phyloP scores from a whole-genome alignment of 371 early-diverging fungal genomes.

The Encephalitozoon hellem region DNA sequence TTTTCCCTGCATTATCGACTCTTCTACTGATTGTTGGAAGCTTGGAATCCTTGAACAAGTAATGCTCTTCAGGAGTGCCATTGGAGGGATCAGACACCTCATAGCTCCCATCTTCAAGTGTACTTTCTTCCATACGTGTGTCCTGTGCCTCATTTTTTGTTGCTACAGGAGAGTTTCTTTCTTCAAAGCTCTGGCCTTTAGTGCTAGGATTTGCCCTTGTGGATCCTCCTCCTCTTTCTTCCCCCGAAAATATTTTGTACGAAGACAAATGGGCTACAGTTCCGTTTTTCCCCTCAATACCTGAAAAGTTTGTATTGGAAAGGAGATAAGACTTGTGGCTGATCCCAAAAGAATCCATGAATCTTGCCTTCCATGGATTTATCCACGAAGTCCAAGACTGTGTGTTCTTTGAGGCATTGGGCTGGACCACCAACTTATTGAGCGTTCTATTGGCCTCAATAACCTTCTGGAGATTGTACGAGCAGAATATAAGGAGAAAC shows the following conservation, averaged over 20 bases:
- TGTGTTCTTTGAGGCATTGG: background rate
- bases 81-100: no score
- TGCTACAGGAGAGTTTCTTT: background rate
- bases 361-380: background rate
- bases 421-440: background rate
- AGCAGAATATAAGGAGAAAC: conserved; percentile 22
- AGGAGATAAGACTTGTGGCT: background rate
- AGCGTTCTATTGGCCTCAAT: background rate
- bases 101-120: background rate
- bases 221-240: background rate
- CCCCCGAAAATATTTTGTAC: background rate
- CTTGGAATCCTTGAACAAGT: background rate
- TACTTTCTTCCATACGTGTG: background rate
- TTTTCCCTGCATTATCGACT: background rate
- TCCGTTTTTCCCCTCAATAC: no score
- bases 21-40: background rate
- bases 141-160: background rate
- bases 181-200: background rate
- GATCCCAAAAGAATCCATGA: background rate
- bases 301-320: background rate
- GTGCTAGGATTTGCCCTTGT: background rate
- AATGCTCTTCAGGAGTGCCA: background rate
- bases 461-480: conserved; percentile 14
- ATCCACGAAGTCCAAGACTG: background rate
- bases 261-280: background rate